phyloP scores from a whole-genome alignment of 2,329 filamentous ascomycete species.

The Sarocladium brachiariae region DNA sequence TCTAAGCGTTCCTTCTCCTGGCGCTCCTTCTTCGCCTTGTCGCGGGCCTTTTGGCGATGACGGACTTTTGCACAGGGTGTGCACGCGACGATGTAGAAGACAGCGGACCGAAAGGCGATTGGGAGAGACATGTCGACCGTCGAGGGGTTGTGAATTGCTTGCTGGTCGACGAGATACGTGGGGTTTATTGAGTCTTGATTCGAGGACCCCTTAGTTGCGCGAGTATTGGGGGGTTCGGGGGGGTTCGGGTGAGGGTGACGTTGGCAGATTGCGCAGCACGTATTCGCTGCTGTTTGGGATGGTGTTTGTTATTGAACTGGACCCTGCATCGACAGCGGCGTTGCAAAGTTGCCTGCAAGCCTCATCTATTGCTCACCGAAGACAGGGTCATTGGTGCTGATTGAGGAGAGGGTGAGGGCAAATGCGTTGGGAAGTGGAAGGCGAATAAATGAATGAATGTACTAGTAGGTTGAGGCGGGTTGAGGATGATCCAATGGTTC shows the following conservation, averaged over 20 bases:
- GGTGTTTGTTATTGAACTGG: not conserved
- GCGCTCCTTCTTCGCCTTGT: constrained; percentile 61
- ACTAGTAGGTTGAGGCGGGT: no score
- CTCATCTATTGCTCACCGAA: constrained; percentile 5
- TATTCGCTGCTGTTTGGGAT: not conserved
- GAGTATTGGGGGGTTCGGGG: no score
- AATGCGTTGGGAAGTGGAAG: not conserved
- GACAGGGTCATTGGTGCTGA: not conserved
- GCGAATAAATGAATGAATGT: no score
- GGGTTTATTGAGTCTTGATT: not conserved
- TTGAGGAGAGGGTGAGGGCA: not conserved
- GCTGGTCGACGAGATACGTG: no score
- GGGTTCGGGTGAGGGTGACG: not conserved
- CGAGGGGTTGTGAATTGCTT: no score
- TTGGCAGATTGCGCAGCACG: not conserved
- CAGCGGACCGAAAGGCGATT: constrained; percentile 63
- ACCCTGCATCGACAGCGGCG: constrained; percentile 8
- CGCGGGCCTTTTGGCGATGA: constrained; percentile 62
- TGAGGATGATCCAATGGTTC: no score
- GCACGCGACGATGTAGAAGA: constrained; percentile 74
- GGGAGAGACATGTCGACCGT: constrained; percentile 39
- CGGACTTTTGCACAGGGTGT: constrained; percentile 69
- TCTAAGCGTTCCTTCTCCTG: constrained; percentile 58
- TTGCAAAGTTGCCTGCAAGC: not conserved
- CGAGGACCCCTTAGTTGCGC: not conserved